Percentiles rank a stretch among this genome's conserved stretches.
Conservation (phyloP, 306 rosid species). For the Psophocarpus tetragonolobus region DNA sequence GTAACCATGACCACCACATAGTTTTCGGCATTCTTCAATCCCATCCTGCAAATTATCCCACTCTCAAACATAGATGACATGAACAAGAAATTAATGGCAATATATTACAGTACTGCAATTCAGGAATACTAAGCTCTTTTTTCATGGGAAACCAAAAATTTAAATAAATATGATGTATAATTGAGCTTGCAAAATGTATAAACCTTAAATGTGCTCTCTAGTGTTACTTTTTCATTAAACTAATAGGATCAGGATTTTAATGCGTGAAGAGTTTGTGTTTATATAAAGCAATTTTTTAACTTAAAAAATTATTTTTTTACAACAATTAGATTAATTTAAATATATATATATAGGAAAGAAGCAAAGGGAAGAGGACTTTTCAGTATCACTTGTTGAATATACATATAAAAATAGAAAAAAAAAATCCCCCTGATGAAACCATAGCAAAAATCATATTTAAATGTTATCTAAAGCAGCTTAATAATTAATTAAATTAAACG, state of each 20-base stretch:
- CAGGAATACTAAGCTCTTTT: background rate
- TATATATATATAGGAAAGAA: no score
- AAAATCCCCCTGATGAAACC: background rate
- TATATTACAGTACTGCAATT: background rate
- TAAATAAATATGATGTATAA: background rate
- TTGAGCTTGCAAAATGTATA: background rate
- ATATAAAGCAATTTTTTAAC: background rate
- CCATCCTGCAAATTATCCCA: slow-evolving; percentile 64
- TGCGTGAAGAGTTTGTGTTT: background rate
- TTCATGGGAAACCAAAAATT: background rate
- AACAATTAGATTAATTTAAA: background rate
- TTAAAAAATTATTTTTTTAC: background rate
- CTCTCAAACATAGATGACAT: slow-evolving; percentile 13
- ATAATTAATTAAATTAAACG: background rate
- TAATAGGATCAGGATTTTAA: background rate
- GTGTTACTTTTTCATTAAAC: background rate
- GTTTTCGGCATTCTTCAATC: slow-evolving; percentile 92
- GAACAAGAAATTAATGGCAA: background rate
- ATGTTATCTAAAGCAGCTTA: slow-evolving; percentile 7
- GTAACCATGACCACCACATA: slow-evolving; percentile 98
- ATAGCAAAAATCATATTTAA: background rate
- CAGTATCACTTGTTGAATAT: background rate
- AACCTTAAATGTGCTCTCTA: background rate
- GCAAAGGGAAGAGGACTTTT: background rate
- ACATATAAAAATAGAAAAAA: background rate